Evolutionary conservation across 257 asterid genomes (phyloP), one percentile per base, ranked within the genome.

Genomic region (Scutellaria barbata): DNA sequence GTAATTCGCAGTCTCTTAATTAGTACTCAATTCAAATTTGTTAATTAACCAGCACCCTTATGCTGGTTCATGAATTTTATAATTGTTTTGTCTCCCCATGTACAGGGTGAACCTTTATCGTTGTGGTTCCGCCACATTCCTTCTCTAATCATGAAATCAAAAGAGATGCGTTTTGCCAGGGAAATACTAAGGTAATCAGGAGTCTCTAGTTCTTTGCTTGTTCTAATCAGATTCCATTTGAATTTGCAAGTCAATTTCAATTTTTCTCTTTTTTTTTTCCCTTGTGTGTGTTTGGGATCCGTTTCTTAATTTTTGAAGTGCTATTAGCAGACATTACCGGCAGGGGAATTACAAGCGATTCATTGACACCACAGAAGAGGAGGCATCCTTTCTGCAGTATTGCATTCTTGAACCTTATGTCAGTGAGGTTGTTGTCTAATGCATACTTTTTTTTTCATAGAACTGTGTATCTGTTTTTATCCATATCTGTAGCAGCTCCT

Each of bases 311-410:
- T 60, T 66, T 11, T 56, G 55, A 20, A 51, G 16, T 71, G 17
- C 60, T 54, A 69, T 50, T 22, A 43, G 40, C 84, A 94, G 97
- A 74, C 89, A 77, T 75, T 87, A 77, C 70, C 92, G 87, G 54
- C 72, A 84, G 74, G 97, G 98, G 57, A 86, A 87, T 82, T 94
- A 82, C 89, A 86, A 74, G 77, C 81, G 74, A 65, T 89, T 91
- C 80, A 87, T 94, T 63, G 63, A 53, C 66, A 82, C 82, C 14
- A 66, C 86, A 6, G 89, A 86, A 80, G 77, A 78, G 17, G 96
- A 89, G 76, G 97, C 97, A 64, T 94, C 98, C 70, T 77, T 78
- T 83, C 85, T 89, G 69, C 97, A 94, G 81, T 91, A 78, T 72
- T 94, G 92, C 83, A 81, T 91, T 76, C 58, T 94, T 30, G 96